Conservation (phyloP, 23 red algal species). For the Gracilariopsis chorda region DNA sequence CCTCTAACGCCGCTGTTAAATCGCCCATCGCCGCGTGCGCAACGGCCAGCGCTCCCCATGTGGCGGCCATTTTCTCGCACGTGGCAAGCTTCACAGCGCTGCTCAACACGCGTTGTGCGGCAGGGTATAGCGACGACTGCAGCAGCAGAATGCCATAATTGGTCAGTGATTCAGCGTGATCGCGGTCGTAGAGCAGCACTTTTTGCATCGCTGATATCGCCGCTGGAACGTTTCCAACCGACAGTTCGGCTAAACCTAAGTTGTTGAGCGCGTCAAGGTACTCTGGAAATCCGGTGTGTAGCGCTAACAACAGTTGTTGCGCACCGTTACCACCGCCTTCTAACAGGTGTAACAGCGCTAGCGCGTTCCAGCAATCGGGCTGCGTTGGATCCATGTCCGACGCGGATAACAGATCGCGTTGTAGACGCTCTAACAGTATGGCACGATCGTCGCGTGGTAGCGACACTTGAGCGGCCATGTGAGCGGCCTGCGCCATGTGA, state of each 20-base stretch:
- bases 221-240: not conserved
- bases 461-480: conserved; percentile 27
- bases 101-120: conserved; percentile 12
- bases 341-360: conserved; percentile 62
- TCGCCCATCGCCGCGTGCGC: conserved; percentile 38
- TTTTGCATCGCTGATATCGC: conserved; percentile 19
- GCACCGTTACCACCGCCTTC: conserved; percentile 58
- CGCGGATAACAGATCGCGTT: conserved; percentile 17
- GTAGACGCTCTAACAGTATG: conserved; percentile 6
- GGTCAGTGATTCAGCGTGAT: conserved; percentile 61
- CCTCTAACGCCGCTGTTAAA: not conserved
- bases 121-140: not conserved
- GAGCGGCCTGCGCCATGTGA: conserved; percentile 66
- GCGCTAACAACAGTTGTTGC: not conserved
- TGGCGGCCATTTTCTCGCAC: not conserved
- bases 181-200: conserved; percentile 47
- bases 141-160: conserved; percentile 64
- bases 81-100: not conserved
- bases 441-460: conserved; percentile 40
- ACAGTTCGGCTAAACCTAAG: conserved; percentile 53
- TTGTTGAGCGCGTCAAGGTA: conserved; percentile 76
- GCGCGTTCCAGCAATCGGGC: conserved; percentile 74
- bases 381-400: conserved; percentile 20
- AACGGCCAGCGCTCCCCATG: conserved; percentile 48
- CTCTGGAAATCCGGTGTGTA: conserved; percentile 42